A percentile compares a stretch with the other conserved stretches of the same genome.
phyloP scores from a whole-genome alignment of 345 rosid species.

The Hypericum androsaemum region DNA sequence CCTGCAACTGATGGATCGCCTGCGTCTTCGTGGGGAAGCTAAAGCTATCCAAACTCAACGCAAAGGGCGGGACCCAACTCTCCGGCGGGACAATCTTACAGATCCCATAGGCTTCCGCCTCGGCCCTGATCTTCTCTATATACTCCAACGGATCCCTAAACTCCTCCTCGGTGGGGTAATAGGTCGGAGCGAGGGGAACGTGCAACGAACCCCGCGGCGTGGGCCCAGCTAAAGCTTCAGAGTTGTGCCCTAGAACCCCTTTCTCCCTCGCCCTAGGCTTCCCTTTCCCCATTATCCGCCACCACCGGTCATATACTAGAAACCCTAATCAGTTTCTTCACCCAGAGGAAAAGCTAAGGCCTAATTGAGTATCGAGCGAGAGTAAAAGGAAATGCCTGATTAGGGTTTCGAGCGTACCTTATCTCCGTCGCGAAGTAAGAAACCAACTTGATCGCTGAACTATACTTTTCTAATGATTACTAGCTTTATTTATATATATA shows the following conservation, averaged over 20 bases:
- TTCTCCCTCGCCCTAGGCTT: constrained; percentile 75
- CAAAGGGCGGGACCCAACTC: constrained; percentile 72
- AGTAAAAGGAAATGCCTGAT: not conserved
- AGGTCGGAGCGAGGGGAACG: constrained; percentile 62
- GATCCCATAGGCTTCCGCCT: constrained; percentile 87
- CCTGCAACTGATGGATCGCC: constrained; percentile 93
- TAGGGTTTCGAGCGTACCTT: too few species aligned
- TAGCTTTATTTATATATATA: too few species aligned
- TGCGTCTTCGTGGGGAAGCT: constrained; percentile 85
- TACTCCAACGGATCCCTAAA: constrained; percentile 77
- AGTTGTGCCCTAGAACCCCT: constrained; percentile 49
- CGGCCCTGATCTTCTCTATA: constrained; percentile 64
- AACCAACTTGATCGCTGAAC: too few species aligned
- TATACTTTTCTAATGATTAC: too few species aligned
- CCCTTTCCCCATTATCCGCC: constrained; percentile 71
- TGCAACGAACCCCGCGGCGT: constrained; percentile 24
- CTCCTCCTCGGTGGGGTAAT: constrained; percentile 73
- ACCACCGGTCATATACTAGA: constrained; percentile 20
- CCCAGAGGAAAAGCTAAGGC: not conserved
- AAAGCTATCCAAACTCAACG: constrained; percentile 51
- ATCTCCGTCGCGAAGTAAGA: too few species aligned
- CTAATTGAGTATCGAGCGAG: not conserved
- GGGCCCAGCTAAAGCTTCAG: constrained; percentile 14
- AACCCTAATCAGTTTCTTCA: constrained; percentile 8
- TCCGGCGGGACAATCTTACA: constrained; percentile 88